These are phyloP conservation scores for Paraconiothyrium sp. DNA, from an alignment of 2,329 filamentous ascomycete genomes.

Conservation along the genomic window DNA sequence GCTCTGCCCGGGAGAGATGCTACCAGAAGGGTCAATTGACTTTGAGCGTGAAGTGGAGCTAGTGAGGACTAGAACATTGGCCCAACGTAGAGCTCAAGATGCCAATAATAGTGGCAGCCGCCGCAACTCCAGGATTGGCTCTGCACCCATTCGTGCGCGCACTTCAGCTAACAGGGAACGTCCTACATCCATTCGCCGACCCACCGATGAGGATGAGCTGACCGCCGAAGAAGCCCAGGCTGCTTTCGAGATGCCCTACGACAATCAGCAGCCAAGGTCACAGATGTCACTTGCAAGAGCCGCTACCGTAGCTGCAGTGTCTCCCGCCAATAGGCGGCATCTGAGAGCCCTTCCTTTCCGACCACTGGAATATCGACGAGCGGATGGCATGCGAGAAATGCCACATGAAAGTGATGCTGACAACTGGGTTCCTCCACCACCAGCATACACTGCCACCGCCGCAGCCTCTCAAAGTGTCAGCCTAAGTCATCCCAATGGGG, in stretches of 20 bases:
- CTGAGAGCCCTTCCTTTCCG: constrained; percentile 65
- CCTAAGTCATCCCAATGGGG: constrained; percentile 45
- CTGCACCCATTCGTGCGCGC: constrained; percentile 40
- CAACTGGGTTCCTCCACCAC: constrained; percentile 87
- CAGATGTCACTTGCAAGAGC: constrained; percentile 51
- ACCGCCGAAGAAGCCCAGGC: constrained; percentile 48
- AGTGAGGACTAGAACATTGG: constrained; percentile 49
- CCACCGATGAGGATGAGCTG: constrained; percentile 42
- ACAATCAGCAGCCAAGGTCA: constrained; percentile 51
- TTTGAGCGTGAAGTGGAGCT: constrained; percentile 54
- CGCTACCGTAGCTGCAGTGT: constrained; percentile 66
- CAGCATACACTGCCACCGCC: constrained; percentile 76
- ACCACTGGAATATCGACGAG: constrained; percentile 71
- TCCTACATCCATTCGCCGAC: constrained; percentile 26
- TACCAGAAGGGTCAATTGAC: constrained; percentile 52
- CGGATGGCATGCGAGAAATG: constrained; percentile 75
- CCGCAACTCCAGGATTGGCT: constrained; percentile 38
- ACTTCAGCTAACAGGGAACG: constrained; percentile 37
- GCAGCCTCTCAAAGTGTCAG: constrained; percentile 50
- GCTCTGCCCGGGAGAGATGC: constrained; percentile 47
- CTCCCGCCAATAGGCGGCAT: constrained; percentile 74
- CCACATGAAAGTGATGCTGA: constrained; percentile 89
- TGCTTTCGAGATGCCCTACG: constrained; percentile 52
- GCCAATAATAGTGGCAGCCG: constrained; percentile 25
- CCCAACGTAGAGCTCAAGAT: constrained; percentile 47